phyloP scores from a whole-genome alignment of 805 yeast species.

The Kodamaea kaohsiungensis region DNA sequence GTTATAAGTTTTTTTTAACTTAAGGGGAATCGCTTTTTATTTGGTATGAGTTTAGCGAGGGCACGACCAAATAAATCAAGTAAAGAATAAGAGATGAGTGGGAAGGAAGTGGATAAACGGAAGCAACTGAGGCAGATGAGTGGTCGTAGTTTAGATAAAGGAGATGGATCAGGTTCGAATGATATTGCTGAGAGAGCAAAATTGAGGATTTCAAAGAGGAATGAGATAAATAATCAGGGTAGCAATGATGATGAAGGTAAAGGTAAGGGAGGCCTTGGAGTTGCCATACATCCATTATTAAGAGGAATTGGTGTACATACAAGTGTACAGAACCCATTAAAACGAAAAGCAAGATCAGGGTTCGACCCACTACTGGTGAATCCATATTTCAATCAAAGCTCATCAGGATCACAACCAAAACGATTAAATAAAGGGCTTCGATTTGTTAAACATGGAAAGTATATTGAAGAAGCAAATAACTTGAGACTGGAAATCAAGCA shows the following conservation, averaged over 20 bases:
- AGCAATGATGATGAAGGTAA: background rate
- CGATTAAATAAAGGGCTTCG: slow-evolving; percentile 37
- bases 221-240: background rate
- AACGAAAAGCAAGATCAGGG: slow-evolving; percentile 24
- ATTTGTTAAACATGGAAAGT: slow-evolving; percentile 67
- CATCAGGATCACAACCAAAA: background rate
- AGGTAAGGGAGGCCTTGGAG: slow-evolving; percentile 29
- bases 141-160: background rate
- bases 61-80: background rate
- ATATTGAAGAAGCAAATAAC: slow-evolving; percentile 53
- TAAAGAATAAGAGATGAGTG: background rate
- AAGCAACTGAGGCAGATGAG: background rate
- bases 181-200: background rate
- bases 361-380: slow-evolving; percentile 39
- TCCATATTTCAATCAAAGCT: slow-evolving; percentile 37
- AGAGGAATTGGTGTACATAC: slow-evolving; percentile 26
- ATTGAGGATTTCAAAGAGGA: background rate
- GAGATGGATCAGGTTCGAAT: background rate
- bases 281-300: slow-evolving; percentile 41
- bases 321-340: slow-evolving; percentile 29
- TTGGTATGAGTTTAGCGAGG: background rate
- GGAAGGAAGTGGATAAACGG: background rate
- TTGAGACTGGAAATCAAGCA: slow-evolving; percentile 41
- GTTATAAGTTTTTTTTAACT: background rate
- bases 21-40: background rate